Conservation (phyloP, 768 basidiomycete genomes). For the Hypsizygus marmoreus region DNA sequence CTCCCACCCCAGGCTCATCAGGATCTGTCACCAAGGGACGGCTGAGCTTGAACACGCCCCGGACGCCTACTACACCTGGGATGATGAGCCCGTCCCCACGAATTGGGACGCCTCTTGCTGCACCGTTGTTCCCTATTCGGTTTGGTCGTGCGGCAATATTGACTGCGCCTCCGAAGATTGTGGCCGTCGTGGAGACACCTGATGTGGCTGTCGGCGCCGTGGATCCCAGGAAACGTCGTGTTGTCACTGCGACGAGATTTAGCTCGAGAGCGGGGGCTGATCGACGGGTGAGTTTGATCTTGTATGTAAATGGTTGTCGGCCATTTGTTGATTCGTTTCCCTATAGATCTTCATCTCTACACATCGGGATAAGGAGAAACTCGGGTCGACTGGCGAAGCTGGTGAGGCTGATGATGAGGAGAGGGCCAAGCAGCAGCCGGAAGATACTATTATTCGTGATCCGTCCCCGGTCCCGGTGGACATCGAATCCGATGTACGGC, state of each 20-base stretch:
- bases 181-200: slow-evolving; percentile 83
- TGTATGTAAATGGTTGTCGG: slow-evolving; percentile 1
- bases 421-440: slow-evolving; percentile 26
- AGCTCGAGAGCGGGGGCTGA: slow-evolving; percentile 83
- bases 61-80: slow-evolving; percentile 47
- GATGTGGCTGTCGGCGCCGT: slow-evolving; percentile 90
- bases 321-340: slow-evolving; percentile 2
- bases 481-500: slow-evolving; percentile 64
- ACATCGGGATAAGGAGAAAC: slow-evolving; percentile 58
- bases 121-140: slow-evolving; percentile 41
- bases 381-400: slow-evolving; percentile 19
- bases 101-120: slow-evolving; percentile 40
- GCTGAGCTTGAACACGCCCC: slow-evolving; percentile 37
- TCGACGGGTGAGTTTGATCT: slow-evolving; percentile 59
- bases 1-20: slow-evolving; percentile 21
- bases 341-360: slow-evolving; percentile 81
- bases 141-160: slow-evolving; percentile 75
- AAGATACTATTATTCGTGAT: slow-evolving; percentile 26
- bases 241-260: slow-evolving; percentile 87
- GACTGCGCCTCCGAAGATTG: slow-evolving; percentile 81
- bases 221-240: slow-evolving; percentile 79
- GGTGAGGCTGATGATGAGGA: slow-evolving; percentile 25
- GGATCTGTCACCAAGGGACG: slow-evolving; percentile 35
- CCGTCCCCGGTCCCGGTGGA: slow-evolving; percentile 46
- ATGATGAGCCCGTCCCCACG: slow-evolving; percentile 45